Evolutionary conservation across 768 basidiomycete genomes (phyloP).

Genomic region (Heimioporus sp.): DNA sequence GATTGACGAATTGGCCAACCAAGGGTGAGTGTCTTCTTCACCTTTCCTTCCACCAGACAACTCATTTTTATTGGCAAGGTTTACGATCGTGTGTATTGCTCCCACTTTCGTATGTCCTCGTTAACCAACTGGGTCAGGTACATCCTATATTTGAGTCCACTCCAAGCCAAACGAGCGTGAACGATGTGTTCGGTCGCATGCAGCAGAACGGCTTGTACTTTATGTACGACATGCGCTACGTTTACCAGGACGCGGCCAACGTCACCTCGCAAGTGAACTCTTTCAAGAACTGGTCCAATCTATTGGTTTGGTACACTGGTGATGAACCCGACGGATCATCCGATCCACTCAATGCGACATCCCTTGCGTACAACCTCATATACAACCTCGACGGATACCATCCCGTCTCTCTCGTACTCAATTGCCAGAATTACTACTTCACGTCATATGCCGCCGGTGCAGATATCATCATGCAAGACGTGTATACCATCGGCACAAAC

Average conservation of each 20-base stretch:
- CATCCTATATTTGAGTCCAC: constrained; percentile 69
- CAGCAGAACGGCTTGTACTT: constrained; percentile 62
- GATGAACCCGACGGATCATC: constrained; percentile 72
- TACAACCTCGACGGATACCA: constrained; percentile 64
- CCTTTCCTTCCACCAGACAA: background rate
- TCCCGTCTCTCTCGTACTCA: constrained; percentile 61
- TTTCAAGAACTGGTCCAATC: constrained; percentile 64
- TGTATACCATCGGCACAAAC: constrained; percentile 49
- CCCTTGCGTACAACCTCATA: constrained; percentile 53
- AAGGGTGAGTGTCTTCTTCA: constrained; percentile 19
- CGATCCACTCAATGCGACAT: constrained; percentile 58
- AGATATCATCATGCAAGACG: constrained; percentile 70
- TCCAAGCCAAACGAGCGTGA: constrained; percentile 46
- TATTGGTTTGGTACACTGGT: constrained; percentile 69
- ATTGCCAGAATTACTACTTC: constrained; percentile 67
- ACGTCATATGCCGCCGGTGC: constrained; percentile 56
- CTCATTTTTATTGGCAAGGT: constrained; percentile 3
- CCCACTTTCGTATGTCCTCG: background rate
- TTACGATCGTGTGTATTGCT: constrained; percentile 29
- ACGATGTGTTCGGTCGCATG: constrained; percentile 60
- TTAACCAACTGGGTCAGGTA: constrained; percentile 37
- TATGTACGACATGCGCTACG: constrained; percentile 81
- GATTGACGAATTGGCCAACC: constrained; percentile 32
- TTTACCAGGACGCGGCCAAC: constrained; percentile 58
- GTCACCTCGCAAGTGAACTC: constrained; percentile 65